Evolutionary conservation across 768 basidiomycete genomes (phyloP).

Genomic region (Dacryopinax primogenitus): DNA sequence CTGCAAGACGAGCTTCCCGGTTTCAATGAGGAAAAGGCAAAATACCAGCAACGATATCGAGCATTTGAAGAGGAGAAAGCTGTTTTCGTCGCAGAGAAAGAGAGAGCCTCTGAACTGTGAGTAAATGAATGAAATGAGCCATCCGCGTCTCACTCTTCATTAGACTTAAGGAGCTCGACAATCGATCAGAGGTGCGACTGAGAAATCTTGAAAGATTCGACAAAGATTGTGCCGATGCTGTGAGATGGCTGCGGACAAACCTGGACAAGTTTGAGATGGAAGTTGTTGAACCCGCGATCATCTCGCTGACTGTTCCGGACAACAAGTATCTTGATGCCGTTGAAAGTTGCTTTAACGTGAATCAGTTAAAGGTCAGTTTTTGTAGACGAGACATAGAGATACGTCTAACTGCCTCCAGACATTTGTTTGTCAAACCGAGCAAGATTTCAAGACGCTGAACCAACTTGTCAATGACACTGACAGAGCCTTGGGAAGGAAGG

Average conservation of each 20-base stretch:
- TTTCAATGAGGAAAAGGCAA: conserved; percentile 1
- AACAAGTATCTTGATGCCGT: conserved; percentile 49
- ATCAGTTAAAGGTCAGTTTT: conserved; percentile 48
- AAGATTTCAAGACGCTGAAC: conserved; percentile 67
- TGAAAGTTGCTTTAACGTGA: conserved; percentile 52
- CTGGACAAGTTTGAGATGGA: conserved; percentile 55
- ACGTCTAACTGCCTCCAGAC: conserved; percentile 36
- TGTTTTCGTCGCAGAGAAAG: conserved; percentile 30
- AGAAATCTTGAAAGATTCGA: conserved; percentile 42
- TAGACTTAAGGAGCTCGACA: conserved; percentile 12
- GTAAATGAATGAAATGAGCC: background rate
- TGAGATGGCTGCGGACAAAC: conserved; percentile 61
- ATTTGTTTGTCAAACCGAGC: conserved; percentile 70
- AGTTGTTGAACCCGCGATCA: conserved; percentile 73
- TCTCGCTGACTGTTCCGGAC: conserved; percentile 59
- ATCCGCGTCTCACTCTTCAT: background rate
- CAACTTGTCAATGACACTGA: conserved; percentile 50
- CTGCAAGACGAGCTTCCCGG: background rate
- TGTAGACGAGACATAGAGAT: background rate
- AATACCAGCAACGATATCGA: background rate
- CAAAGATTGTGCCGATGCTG: conserved; percentile 45
- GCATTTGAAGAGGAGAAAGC: background rate
- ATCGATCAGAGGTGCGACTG: conserved; percentile 27
- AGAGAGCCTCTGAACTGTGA: background rate
- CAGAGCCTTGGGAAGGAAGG: conserved; percentile 37